Evolutionary conservation across 306 rosid genomes (phyloP).

Genomic region (Urtica urens): DNA sequence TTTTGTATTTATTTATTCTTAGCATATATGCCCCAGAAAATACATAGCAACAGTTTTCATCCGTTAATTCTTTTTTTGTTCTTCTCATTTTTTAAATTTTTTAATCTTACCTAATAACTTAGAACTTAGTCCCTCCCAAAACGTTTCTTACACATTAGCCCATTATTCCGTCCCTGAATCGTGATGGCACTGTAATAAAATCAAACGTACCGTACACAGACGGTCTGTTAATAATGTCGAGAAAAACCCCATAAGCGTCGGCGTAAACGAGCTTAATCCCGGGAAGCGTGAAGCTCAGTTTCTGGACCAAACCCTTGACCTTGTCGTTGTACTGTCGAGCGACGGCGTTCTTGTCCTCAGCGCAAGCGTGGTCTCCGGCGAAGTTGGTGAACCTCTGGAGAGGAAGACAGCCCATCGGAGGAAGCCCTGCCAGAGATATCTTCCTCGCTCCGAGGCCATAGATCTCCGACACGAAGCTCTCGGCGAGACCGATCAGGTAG

Average conservation of each 20-base stretch:
- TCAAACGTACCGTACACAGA: conserved; percentile 15
- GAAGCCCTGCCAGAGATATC: conserved; percentile 36
- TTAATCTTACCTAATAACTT: background rate
- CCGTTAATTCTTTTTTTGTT: background rate
- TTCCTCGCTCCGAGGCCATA: conserved; percentile 46
- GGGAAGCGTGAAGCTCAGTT: conserved; percentile 28
- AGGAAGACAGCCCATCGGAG: conserved; percentile 36
- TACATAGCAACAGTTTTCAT: too few relatives aligned
- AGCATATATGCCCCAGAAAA: too few relatives aligned
- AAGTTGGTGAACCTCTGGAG: conserved; percentile 38
- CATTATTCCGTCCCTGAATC: background rate
- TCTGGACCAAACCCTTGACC: conserved; percentile 26
- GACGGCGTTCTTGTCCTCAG: conserved; percentile 27
- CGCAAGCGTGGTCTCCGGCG: conserved; percentile 29
- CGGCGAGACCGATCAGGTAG: conserved; percentile 38
- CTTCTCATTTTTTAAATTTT: too few relatives aligned
- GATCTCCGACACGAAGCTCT: conserved; percentile 25
- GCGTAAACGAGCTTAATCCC: conserved; percentile 30
- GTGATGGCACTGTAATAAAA: background rate
- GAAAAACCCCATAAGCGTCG: conserved; percentile 17
- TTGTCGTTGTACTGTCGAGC: conserved; percentile 46
- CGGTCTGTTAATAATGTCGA: conserved; percentile 33
- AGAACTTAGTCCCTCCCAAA: background rate
- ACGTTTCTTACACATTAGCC: background rate
- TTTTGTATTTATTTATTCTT: too few relatives aligned